Base-by-base conservation (phyloP, 805 yeast species). In the Candida suzukii region DNA sequence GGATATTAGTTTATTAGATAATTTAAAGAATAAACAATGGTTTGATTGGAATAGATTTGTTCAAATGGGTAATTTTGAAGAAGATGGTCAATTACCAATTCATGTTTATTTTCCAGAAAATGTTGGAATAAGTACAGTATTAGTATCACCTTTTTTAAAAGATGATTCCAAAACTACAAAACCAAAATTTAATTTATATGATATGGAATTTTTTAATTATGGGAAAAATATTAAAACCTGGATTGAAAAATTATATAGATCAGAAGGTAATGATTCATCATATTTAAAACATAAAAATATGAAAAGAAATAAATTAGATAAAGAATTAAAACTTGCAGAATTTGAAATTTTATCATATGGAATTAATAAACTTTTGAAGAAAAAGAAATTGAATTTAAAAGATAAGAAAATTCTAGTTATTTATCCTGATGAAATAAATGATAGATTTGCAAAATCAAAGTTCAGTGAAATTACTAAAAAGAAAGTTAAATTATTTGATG, bases 21-120 rank as follows among this genome's bases (percentile, higher is more conserved):
- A 75, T 38, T 60, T 83, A 35, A 78, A 70, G 48, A 56, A 57
- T 2, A 71, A 66, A 44, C 82, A 85, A 13, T 76, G 83, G 75
- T 46, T 60, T 38, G 61, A 59, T 40, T 60, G 64, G 65, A 44
- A 47, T 20, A 54, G 46, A 34, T 60, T 56, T 46, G 55, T 56
- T 4, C 43, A 47, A 11, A 29, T 60, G 14, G 65, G 64, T 1
- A 39, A 43, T 4, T 60, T 56, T 39, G 50, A 47, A 7, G 39
- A 43, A 3, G 48, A 41, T 1, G 40, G 42, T 14, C 56, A 52
- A 24, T 22, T 59, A 13, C 57, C 63, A 6, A 36, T 39, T 10
- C 34, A 46, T 3, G 51, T 46, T 19, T 37, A 41, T 25, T 41
- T 54, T 14, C 51, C 62, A 0, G 26, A 45, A 5, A 50, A 56